Percentiles rank a stretch among this genome's conserved stretches.
These are phyloP conservation scores for Boletus tylopilopsis DNA, from an alignment of 768 basidiomycete genomes.

Conservation along the genomic window DNA sequence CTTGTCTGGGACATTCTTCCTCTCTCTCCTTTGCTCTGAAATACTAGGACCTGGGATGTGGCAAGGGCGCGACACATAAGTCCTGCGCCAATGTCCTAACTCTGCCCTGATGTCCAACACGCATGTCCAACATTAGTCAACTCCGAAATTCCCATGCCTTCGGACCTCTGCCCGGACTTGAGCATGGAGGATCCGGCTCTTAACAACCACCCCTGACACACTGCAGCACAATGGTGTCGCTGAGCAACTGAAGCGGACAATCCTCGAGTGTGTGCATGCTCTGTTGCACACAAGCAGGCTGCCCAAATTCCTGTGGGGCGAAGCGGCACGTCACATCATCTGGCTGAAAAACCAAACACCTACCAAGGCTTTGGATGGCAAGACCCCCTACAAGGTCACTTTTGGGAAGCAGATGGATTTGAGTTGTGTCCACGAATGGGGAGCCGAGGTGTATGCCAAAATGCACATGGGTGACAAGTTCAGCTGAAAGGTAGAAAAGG, in stretches of 20 bases:
- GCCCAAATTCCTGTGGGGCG: background rate
- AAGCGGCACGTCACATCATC: background rate
- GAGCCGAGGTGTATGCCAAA: background rate
- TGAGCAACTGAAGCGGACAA: background rate
- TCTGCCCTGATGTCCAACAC: too few species aligned
- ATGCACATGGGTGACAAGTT: background rate
- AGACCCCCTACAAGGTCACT: background rate
- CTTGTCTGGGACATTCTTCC: too few species aligned
- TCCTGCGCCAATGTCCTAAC: too few species aligned
- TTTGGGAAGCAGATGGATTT: background rate
- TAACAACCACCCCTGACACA: too few species aligned
- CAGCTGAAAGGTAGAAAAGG: background rate
- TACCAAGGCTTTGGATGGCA: background rate
- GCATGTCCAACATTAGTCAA: too few species aligned
- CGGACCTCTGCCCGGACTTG: too few species aligned
- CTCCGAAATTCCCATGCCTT: too few species aligned
- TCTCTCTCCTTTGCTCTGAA: too few species aligned
- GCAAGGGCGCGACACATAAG: too few species aligned
- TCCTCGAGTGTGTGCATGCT: background rate
- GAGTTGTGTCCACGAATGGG: background rate
- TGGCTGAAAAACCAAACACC: background rate
- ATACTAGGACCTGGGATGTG: too few species aligned
- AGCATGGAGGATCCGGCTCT: too few species aligned
- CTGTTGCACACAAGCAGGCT: background rate
- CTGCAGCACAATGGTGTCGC: background rate